phyloP scores from a whole-genome alignment of 306 rosid genomes.

The Spatholobus suberectus region DNA sequence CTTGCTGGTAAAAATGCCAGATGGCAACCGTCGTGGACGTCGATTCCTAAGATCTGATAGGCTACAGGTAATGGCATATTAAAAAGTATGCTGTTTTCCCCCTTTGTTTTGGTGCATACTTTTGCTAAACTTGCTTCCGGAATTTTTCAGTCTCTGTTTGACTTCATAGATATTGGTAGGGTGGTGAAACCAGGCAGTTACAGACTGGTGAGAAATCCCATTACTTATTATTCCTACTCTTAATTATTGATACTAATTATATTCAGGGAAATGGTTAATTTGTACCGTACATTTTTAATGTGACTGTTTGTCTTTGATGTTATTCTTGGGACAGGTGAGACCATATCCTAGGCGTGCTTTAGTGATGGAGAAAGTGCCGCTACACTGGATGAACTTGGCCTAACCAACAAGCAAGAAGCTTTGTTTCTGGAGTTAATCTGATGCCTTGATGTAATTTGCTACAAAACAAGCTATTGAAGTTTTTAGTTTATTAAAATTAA shows the following conservation, averaged over 20 bases:
- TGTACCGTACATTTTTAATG: background rate
- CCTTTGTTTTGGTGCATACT: conserved; percentile 1
- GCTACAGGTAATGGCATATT: conserved; percentile 68
- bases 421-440: conserved; percentile 82
- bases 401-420: conserved; percentile 92
- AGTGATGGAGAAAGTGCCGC: conserved; percentile 69
- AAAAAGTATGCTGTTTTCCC: background rate
- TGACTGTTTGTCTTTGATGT: background rate
- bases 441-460: conserved; percentile 45
- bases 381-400: conserved; percentile 74
- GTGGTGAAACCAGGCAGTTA: conserved; percentile 80
- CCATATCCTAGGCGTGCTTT: conserved; percentile 87
- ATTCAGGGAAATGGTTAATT: background rate
- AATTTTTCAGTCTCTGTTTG: conserved; percentile 74
- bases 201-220: conserved; percentile 76
- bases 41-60: conserved; percentile 85
- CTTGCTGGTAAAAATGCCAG: conserved; percentile 89
- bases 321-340: conserved; percentile 73
- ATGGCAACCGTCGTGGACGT: conserved; percentile 95
- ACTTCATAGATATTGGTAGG: conserved; percentile 88
- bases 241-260: background rate
- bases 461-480: conserved; percentile 45
- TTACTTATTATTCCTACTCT: conserved; percentile 8
- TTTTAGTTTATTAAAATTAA: conserved; percentile 37
- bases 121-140: conserved; percentile 40